These are phyloP conservation scores for Kentomonas sorsogonicus DNA, from an alignment of 208 protist species.

Conservation along the genomic window DNA sequence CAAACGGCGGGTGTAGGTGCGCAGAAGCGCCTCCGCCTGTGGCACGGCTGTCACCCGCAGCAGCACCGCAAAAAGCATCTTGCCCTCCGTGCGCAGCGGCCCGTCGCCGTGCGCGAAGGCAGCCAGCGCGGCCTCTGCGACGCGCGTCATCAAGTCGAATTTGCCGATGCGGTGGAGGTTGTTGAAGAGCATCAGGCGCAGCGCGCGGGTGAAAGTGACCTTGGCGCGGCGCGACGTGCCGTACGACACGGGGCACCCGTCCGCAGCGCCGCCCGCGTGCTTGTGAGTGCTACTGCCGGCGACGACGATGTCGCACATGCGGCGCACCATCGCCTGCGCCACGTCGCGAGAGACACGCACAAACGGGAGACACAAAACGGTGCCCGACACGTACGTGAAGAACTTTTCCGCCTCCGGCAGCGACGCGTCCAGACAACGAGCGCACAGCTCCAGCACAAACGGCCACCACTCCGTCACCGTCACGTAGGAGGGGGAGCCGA, in stretches of 20 bases:
- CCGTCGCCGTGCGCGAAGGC: slow-evolving; percentile 51
- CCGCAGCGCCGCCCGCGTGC: background rate
- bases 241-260: slow-evolving; percentile 17
- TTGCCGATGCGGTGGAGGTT: slow-evolving; percentile 81
- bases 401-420: slow-evolving; percentile 48
- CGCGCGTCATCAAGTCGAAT: slow-evolving; percentile 49
- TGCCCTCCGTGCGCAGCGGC: slow-evolving; percentile 33
- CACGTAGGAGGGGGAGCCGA: no score
- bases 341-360: slow-evolving; percentile 33
- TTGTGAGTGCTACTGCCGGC: background rate
- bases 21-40: slow-evolving; percentile 45
- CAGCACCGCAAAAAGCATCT: slow-evolving; percentile 50
- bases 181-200: slow-evolving; percentile 42
- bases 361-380: slow-evolving; percentile 25
- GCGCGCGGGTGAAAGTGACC: slow-evolving; percentile 26
- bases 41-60: slow-evolving; percentile 61
- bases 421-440: slow-evolving; percentile 51
- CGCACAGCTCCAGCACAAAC: slow-evolving; percentile 4
- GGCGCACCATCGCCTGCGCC: slow-evolving; percentile 37
- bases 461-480: background rate
- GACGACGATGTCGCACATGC: slow-evolving; percentile 42
- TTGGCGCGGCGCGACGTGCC: slow-evolving; percentile 38
- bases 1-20: slow-evolving; percentile 17
- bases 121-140: slow-evolving; percentile 36
- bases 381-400: slow-evolving; percentile 13